These are phyloP conservation scores for Pseudophaeomoniella oleicola DNA, from an alignment of 2,329 filamentous ascomycete genomes.

Conservation along the genomic window DNA sequence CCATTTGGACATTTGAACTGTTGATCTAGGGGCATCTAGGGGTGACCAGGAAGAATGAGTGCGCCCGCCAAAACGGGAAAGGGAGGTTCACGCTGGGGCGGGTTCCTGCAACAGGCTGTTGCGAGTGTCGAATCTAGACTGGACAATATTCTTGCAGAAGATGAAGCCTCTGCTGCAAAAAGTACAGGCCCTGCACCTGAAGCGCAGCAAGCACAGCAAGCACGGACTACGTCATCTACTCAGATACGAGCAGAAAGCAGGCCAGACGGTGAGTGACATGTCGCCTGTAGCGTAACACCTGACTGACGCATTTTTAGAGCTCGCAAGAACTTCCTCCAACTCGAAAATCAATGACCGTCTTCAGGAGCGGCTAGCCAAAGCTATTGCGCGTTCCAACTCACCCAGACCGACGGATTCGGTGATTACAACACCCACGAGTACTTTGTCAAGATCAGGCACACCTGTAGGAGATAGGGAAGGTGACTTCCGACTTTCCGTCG, in stretches of 20 bases:
- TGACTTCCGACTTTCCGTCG: conserved; percentile 4
- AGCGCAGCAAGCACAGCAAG: not conserved
- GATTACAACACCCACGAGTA: conserved; percentile 23
- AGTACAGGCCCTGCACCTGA: not conserved
- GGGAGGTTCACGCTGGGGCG: conserved; percentile 54
- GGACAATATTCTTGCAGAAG: conserved; percentile 79
- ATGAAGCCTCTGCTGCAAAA: conserved; percentile 29
- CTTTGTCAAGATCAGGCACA: conserved; percentile 40
- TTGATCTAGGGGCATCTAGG: not conserved
- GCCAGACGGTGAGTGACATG: not conserved
- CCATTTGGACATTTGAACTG: too few relatives aligned
- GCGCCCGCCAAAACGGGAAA: conserved; percentile 19
- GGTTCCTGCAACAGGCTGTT: conserved; percentile 76
- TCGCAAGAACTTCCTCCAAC: conserved; percentile 51
- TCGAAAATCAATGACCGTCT: conserved; percentile 63
- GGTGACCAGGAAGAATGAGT: conserved; percentile 2
- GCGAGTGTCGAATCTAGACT: conserved; percentile 86
- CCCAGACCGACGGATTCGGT: not conserved
- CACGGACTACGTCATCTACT: not conserved
- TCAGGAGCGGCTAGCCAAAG: conserved; percentile 78
- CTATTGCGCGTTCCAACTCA: conserved; percentile 57
- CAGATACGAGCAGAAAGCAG: not conserved
- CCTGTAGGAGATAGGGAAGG: conserved; percentile 20
- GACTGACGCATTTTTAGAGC: conserved; percentile 18
- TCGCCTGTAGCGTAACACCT: conserved; percentile 1